Conservation (phyloP, 176 grass and related monocot genomes). For the Cocos nucifera region DNA sequence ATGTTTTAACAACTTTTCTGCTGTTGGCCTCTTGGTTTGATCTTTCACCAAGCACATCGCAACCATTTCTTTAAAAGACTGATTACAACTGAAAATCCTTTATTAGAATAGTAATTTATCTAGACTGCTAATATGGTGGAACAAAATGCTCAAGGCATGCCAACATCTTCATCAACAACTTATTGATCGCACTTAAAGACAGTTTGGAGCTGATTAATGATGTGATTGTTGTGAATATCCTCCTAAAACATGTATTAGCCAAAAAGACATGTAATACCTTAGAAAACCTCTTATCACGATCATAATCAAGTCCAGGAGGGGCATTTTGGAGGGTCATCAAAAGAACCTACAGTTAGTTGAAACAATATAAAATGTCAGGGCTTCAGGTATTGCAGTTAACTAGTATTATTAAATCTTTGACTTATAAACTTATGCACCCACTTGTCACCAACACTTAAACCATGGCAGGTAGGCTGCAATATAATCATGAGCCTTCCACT, state of each 20-base stretch:
- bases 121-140: neutral
- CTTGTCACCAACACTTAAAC: too few relatives aligned
- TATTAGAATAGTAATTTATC: slow-evolving; percentile 40
- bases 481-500: too few relatives aligned
- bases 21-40: slow-evolving; percentile 95
- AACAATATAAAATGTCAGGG: neutral
- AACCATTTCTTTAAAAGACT: slow-evolving; percentile 99
- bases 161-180: too few relatives aligned
- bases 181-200: too few relatives aligned
- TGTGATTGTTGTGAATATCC: neutral
- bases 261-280: slow-evolving; percentile 82
- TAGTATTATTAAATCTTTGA: too few relatives aligned
- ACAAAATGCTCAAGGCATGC: neutral
- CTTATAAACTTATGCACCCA: too few relatives aligned
- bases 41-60: slow-evolving; percentile 99
- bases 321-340: slow-evolving; percentile 99
- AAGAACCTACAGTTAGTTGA: slow-evolving; percentile 58
- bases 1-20: slow-evolving; percentile 91
- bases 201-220: too few relatives aligned
- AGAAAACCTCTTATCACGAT: slow-evolving; percentile 90
- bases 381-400: neutral
- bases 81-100: slow-evolving; percentile 61
- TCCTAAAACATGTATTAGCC: slow-evolving; percentile 21
- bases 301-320: slow-evolving; percentile 98
- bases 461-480: too few relatives aligned